phyloP scores from a whole-genome alignment of 148 eudicot genomes.

The Fagopyrum esculentum region DNA sequence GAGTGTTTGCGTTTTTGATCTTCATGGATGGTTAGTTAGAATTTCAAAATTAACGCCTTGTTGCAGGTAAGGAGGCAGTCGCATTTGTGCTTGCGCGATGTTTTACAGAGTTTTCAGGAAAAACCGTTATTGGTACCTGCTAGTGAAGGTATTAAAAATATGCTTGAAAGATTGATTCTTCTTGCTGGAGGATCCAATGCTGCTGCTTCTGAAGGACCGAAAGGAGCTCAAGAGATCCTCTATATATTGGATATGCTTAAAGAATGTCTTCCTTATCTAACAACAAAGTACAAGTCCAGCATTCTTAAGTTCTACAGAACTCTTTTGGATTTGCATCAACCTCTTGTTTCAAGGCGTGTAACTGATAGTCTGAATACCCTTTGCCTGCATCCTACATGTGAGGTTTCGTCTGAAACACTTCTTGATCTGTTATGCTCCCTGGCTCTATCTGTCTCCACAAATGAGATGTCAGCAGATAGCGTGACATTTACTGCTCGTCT shows the following conservation, averaged over 20 bases:
- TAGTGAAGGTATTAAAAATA: conserved; percentile 64
- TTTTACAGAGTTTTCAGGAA: conserved; percentile 52
- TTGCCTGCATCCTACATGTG: conserved; percentile 45
- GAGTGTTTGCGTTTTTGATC: too few species aligned
- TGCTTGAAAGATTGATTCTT: conserved; percentile 59
- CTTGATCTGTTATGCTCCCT: conserved; percentile 65
- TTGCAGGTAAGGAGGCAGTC: conserved; percentile 67
- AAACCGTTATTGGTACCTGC: conserved; percentile 55
- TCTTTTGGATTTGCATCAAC: conserved; percentile 57
- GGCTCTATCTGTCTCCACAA: conserved; percentile 39
- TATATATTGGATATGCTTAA: conserved; percentile 73
- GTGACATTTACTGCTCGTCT: conserved; percentile 77
- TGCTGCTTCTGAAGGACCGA: conserved; percentile 44
- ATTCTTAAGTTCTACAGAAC: conserved; percentile 66
- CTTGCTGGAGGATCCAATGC: conserved; percentile 64
- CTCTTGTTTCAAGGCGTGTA: conserved; percentile 71
- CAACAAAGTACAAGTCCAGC: conserved; percentile 42
- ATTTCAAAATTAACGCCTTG: not conserved
- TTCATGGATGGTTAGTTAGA: not conserved
- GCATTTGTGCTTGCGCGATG: conserved; percentile 57
- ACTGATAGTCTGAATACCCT: conserved; percentile 60
- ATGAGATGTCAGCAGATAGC: conserved; percentile 76
- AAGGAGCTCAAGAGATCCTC: conserved; percentile 80
- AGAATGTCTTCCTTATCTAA: conserved; percentile 64
- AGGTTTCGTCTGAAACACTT: conserved; percentile 61